phyloP scores from a whole-genome alignment of 441 rosid species.

The Erodium texanum region DNA sequence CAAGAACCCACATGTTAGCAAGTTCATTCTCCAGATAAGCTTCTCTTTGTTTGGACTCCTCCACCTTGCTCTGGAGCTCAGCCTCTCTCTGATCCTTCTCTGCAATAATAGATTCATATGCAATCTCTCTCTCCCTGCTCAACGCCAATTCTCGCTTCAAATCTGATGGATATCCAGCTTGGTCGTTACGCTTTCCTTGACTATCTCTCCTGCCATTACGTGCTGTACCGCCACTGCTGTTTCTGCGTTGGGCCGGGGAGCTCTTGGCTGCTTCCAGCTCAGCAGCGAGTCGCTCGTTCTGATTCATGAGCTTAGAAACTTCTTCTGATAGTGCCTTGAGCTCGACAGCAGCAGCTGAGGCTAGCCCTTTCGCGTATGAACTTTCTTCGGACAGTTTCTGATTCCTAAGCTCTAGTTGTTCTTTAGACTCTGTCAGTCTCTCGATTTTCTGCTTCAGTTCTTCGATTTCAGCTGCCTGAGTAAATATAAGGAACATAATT shows the following conservation, averaged over 20 bases:
- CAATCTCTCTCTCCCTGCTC: conserved; percentile 62
- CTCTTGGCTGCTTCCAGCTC: conserved; percentile 54
- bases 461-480: conserved; percentile 59
- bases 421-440: conserved; percentile 46
- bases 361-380: conserved; percentile 87
- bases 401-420: conserved; percentile 53
- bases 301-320: conserved; percentile 86
- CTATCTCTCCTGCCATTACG: conserved; percentile 63
- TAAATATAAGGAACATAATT: conserved; percentile 10
- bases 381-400: conserved; percentile 82
- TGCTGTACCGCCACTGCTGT: conserved; percentile 20
- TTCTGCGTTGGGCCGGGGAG: conserved; percentile 48
- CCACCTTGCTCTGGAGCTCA: conserved; percentile 59
- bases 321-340: conserved; percentile 95
- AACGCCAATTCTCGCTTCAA: conserved; percentile 66
- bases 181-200: conserved; percentile 51
- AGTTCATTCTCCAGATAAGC: conserved; percentile 92
- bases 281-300: conserved; percentile 56
- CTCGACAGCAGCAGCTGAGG: conserved; percentile 94
- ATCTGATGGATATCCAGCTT: conserved; percentile 40
- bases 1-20: conserved; percentile 99
- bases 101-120: conserved; percentile 53
- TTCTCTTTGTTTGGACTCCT: conserved; percentile 90
- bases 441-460: conserved; percentile 55
- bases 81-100: conserved; percentile 70